Conservation (phyloP, 192 early-diverging fungal genomes). For the Allomyces macrogynus region DNA sequence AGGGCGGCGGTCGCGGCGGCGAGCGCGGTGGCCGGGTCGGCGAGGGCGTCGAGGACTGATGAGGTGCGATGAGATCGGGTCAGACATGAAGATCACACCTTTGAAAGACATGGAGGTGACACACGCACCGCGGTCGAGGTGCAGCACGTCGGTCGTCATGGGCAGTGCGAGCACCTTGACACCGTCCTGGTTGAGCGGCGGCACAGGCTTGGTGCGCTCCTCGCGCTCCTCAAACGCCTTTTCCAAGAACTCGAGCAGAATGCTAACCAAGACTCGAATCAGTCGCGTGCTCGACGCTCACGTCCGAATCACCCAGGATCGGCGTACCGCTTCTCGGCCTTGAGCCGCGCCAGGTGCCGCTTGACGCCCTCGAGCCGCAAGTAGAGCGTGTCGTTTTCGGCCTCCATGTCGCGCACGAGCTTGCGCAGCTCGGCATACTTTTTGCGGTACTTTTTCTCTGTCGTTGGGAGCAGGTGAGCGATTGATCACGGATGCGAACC, state of each 20-base stretch:
- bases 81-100: too few relatives aligned
- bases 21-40: too few relatives aligned
- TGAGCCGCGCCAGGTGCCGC: neutral
- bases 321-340: neutral
- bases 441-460: neutral
- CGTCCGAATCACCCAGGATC: too few relatives aligned
- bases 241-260: neutral
- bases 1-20: too few relatives aligned
- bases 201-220: neutral
- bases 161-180: neutral
- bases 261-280: neutral
- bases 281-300: too few relatives aligned
- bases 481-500: too few relatives aligned
- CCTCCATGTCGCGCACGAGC: neutral
- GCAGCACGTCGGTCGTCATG: neutral
- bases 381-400: neutral
- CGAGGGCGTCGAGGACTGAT: too few relatives aligned
- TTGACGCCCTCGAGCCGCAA: neutral
- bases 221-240: neutral
- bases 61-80: too few relatives aligned
- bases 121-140: neutral
- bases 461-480: neutral
- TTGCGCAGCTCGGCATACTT: neutral
- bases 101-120: too few relatives aligned
- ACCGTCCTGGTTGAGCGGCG: neutral